phyloP scores from a whole-genome alignment of 306 rosid genomes.

The Heteromeles arbutifolia region DNA sequence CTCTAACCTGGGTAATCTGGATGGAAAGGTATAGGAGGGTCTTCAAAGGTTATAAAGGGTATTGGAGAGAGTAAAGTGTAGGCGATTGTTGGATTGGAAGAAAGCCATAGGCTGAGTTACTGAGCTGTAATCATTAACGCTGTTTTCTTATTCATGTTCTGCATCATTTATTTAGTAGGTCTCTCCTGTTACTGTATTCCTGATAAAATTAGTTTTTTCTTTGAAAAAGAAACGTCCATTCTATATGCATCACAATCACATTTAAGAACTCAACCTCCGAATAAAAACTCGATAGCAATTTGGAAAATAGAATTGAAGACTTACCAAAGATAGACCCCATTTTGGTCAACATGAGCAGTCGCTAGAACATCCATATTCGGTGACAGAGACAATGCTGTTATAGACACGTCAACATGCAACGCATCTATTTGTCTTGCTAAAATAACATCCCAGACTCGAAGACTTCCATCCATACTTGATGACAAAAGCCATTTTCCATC shows the following conservation, averaged over 20 bases:
- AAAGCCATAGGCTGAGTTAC: background rate
- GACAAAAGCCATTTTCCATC: constrained; percentile 97
- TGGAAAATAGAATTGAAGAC: constrained; percentile 17
- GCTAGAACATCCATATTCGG: constrained; percentile 92
- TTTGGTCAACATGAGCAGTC: constrained; percentile 86
- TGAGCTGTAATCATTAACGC: background rate
- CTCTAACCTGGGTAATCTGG: background rate
- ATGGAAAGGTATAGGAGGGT: background rate
- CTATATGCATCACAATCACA: background rate
- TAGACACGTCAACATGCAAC: constrained; percentile 64
- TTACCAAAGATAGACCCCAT: constrained; percentile 86
- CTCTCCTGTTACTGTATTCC: too few relatives aligned
- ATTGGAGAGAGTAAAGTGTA: background rate
- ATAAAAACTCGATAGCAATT: background rate
- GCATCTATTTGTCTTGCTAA: constrained; percentile 87
- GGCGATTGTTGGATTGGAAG: background rate
- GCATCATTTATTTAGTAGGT: too few relatives aligned
- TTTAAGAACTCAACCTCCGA: background rate
- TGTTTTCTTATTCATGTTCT: background rate
- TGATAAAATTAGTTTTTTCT: too few relatives aligned
- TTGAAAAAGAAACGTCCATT: background rate
- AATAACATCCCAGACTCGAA: constrained; percentile 88
- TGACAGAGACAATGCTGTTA: constrained; percentile 78
- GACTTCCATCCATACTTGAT: constrained; percentile 95
- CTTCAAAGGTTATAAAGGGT: background rate